Base-by-base conservation (phyloP, 805 yeast species). In the Myxozyma monticola region DNA sequence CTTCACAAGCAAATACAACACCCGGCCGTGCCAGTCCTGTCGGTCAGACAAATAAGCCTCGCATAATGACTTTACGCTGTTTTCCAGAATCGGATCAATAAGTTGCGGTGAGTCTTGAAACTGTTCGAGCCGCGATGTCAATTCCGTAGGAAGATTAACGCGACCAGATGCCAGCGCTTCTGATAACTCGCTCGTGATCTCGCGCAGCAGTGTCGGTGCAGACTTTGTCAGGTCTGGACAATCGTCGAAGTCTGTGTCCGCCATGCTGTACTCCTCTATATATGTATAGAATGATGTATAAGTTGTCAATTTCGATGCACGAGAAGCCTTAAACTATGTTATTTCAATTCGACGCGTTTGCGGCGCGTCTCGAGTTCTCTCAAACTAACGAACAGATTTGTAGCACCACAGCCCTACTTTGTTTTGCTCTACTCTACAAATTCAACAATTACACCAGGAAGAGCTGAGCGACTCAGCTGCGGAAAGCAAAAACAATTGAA, bases 1-100 rank as follows among this genome's bases (percentile, higher is more conserved):
- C 61, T 85, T 87, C 22, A 82, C 69, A 17, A 88, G 66, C 6
- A 70, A 71, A 65, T 88, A 89, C 42, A 84, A 71, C 0, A 80
- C 62, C 29, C 68, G 61, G 3, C 69, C 57, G 40, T 57, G 54
- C 64, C 63, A 51, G 14, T 26, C 20, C 29, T 21, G 12, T 17
- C 33, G 18, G 2, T 25, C 36, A 2, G 8, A 26, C 12, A 52
- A 18, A 17, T 24, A 37, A 2, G 35, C 44, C 4, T 20, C 21
- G 31, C 54, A 49, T 14, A 54, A 14, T 1, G 17, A 2, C 3
- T 2, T 17, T 4, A 42, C 36, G 2, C 51, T 25, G 10, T 40
- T 33, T 36, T 50, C 56, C 12, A 54, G 38, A 10, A 49, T 46
- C 25, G 50, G 44, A 39, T 54, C 59, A 4, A 54, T 29, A 2